Evolutionary conservation across 2,329 filamentous ascomycete genomes (phyloP), one percentile per base, ranked within the genome.

Genomic region (Coniochaeta sp.): DNA sequence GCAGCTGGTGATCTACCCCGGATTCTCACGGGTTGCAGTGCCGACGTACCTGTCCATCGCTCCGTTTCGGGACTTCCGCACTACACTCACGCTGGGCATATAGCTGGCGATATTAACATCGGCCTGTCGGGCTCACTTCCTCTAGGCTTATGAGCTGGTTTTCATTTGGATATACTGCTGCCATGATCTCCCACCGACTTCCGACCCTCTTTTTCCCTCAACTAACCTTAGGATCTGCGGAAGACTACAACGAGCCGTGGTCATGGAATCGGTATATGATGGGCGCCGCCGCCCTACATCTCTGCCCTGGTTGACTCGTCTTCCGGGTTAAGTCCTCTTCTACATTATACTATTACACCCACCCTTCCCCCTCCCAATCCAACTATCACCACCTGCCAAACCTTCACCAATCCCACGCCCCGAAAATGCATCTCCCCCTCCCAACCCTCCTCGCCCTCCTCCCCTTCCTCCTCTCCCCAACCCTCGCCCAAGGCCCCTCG

Each of bases 401-500:
- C 3, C 4, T 12, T 42, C 20, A 22, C 8, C 38, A 14, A 9
- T 16, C 4, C 7, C 6, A 16, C 6, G 24, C 35, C 13, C 18
- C 38, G 8, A 57, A 35, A 30, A 57, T 62, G 56, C 55, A 55
- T 48, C 63, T 63, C 16, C 42, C 64, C 14, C 51, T 58, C 9
- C n/a, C 58, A 48, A 38, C 56, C 48, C 54, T 61, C 49, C 28
- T 61, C 30, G 48, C 58, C 49, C 50, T 60, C 30, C 48, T 61
- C 33, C 54, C 56, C 33, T 56, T 55, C 46, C 51, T 56, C 51
- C 48, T 57, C 50, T 2, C 52, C 46, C 9, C n/a, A 9, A 54
- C 56, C 12, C 22, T 55, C 14, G 61, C 57, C 16, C 63, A 66
- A 33, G 58, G 58, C 16, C 24, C 58, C 27, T 61, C 60, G 5